Evolutionary conservation across 148 eudicot genomes (phyloP).

Genomic region (Suaeda aralocaspica): DNA sequence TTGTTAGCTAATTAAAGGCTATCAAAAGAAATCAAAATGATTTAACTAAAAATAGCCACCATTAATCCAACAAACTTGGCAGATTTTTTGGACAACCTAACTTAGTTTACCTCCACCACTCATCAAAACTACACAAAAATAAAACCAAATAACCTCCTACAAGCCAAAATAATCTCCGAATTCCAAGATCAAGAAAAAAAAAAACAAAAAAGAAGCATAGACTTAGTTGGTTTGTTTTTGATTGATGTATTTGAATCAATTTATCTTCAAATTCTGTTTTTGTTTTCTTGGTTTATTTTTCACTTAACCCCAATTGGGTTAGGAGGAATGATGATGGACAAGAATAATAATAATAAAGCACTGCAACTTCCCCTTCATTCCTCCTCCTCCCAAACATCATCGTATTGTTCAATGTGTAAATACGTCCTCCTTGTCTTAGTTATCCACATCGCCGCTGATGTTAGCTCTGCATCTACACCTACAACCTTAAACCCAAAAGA

Average conservation of each 20-base stretch:
- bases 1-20: slow-evolving; percentile 10
- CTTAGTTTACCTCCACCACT: slow-evolving; percentile 20
- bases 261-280: not conserved
- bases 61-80: slow-evolving; percentile 28
- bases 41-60: slow-evolving; percentile 20
- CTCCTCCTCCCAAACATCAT: slow-evolving; percentile 23
- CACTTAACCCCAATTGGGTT: slow-evolving; percentile 18
- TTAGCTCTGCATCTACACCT: slow-evolving; percentile 8
- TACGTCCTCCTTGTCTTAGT: not conserved
- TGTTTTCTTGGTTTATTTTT: not conserved
- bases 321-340: slow-evolving; percentile 37
- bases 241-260: not conserved
- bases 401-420: slow-evolving; percentile 4
- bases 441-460: not conserved
- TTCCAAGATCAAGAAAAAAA: slow-evolving; percentile 26
- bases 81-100: slow-evolving; percentile 19
- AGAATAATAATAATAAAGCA: not conserved
- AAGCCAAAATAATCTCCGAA: slow-evolving; percentile 24
- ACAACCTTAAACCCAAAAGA: slow-evolving; percentile 61
- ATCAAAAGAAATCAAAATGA: not conserved
- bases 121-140: slow-evolving; percentile 18
- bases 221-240: not conserved
- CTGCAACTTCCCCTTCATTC: slow-evolving; percentile 18
- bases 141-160: slow-evolving; percentile 12
- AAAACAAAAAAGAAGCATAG: slow-evolving; percentile 5